These are phyloP conservation scores for Mycosarcoma mackinlayi DNA, from an alignment of 1,284 basidiomycete species.

Conservation along the genomic window DNA sequence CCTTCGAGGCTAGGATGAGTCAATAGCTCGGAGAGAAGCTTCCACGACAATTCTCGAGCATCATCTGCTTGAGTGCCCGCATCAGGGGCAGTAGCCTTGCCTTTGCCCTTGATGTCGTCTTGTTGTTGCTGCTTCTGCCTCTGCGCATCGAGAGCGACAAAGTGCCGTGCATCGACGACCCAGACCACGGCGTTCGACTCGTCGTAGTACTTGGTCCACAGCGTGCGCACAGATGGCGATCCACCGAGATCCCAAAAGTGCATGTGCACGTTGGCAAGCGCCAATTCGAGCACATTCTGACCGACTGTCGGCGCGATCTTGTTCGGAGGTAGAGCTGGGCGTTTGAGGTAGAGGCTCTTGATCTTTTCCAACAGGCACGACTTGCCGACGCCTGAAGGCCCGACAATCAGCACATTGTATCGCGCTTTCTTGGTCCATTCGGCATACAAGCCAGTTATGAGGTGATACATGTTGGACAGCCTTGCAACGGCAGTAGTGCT, in stretches of 20 bases:
- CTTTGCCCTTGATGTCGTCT: constrained; percentile 22
- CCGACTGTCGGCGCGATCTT: constrained; percentile 55
- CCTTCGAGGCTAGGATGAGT: constrained; percentile 42
- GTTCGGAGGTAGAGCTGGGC: constrained; percentile 34
- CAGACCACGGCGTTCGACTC: constrained; percentile 53
- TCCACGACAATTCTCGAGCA: constrained; percentile 27
- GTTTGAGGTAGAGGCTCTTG: constrained; percentile 40
- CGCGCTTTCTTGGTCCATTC: constrained; percentile 49
- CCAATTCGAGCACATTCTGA: constrained; percentile 55
- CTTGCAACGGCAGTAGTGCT: not conserved
- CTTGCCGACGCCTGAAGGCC: constrained; percentile 51
- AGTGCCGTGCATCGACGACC: constrained; percentile 50
- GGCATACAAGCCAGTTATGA: constrained; percentile 41
- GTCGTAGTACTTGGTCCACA: constrained; percentile 56
- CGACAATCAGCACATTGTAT: constrained; percentile 54
- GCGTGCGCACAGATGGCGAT: constrained; percentile 44
- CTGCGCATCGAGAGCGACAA: constrained; percentile 16
- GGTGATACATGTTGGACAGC: constrained; percentile 36
- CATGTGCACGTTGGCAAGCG: constrained; percentile 31
- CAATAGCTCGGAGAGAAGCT: constrained; percentile 30
- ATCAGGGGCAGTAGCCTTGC: constrained; percentile 11
- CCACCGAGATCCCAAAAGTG: constrained; percentile 62
- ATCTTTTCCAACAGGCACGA: constrained; percentile 54
- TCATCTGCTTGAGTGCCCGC: constrained; percentile 14
- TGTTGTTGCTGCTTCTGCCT: constrained; percentile 1